Base-by-base conservation (phyloP, 495 filamentous ascomycete species). In the Daldinia grandis region DNA sequence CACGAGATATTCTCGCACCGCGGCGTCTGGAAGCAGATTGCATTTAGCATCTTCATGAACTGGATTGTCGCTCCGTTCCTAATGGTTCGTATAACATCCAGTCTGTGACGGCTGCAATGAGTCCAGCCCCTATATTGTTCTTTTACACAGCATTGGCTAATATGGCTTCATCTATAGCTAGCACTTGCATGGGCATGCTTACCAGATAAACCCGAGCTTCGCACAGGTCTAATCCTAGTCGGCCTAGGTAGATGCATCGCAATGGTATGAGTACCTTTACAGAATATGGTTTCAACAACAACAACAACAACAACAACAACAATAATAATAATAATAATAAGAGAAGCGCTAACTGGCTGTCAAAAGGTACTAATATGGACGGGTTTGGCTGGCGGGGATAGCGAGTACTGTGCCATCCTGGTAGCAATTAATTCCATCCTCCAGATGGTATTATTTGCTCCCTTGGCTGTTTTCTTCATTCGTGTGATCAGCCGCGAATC, bases 41-140 rank as follows among this genome's bases (percentile, higher is more conserved):
- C 70, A 0, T 92, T 98, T 74, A 93, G 91, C 69, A 76, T 98
- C 24, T 58, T 95, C 21, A 76, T 94, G 38, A 97, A 98, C 71
- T 97, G 94, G 94, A 85, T 97, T 58, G 76, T 97, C n/a, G 93
- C 93, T 0, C 95, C 94, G 0, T 85, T 97, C 10, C 78, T 97
- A 30, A 97, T 97, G 95, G 92, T 93, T 75, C 74, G 82, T 74
- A 63, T 74, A 63, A 37, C 19, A 37, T 35, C 14, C 12, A 5
- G 12, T 14, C 12, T 14, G 1, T 35, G 33, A 14, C 33, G 14
- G 1, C 12, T 35, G 3, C 33, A 14, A 35, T 35, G 33, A 6
- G 10, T 9, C 4, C 54, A 33, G 17, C 4, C 24, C 27, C n/a
- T 47, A 31, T 69, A 5, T 24, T 38, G 19, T 62, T 21, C 35